Evolutionary conservation across 2,329 filamentous ascomycete species (phyloP), one percentile per base, ranked within the genome.

Genomic region (Ilyonectria destructans): DNA sequence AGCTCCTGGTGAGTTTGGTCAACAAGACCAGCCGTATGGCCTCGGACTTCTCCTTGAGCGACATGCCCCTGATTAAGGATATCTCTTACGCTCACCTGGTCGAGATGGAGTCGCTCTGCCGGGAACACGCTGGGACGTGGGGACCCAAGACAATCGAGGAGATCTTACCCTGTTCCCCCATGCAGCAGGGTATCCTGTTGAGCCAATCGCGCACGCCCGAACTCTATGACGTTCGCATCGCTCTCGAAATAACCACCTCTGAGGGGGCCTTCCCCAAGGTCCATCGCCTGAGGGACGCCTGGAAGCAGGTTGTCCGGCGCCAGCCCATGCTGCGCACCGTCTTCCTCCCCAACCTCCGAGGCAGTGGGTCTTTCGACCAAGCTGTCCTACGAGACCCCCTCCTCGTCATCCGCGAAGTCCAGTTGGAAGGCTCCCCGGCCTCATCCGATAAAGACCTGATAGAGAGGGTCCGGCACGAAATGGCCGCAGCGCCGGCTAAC

Each of bases 171-270:
- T 80, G 76, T 52, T 77, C 80, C 1, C 75, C 77, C 0, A 75
- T 79, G 63, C 79, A 81, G 40, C 72, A 78, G 13, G 79, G 79
- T 17, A 72, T 82, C 10, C 72, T 81, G 3, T 66, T 80, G 19
- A 80, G 75, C 54, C 62, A 66, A 26, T 31, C n/a, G 26, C 58
- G 58, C 13, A 62, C 40, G 26, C 62, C 46, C 17, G 60, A 46
- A 13, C 48, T 55, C 21, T 75, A 31, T 12, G 37, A 56, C 40
- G 64, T 10, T 17, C 60, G 52, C 6, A 29, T 63, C 31, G 40
- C 43, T 40, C 37, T 40, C 37, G 37, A 40, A 17, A 40, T 40
- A 1, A 40, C 9, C 3, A n/a, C 33, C n/a, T 40, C 54, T 43
- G 54, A 29, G 62, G 70, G 23, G 62, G 70, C 15, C 12, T 40